These are phyloP conservation scores for Favolaschia claudopus DNA, from an alignment of 768 basidiomycete genomes.

Conservation along the genomic window DNA sequence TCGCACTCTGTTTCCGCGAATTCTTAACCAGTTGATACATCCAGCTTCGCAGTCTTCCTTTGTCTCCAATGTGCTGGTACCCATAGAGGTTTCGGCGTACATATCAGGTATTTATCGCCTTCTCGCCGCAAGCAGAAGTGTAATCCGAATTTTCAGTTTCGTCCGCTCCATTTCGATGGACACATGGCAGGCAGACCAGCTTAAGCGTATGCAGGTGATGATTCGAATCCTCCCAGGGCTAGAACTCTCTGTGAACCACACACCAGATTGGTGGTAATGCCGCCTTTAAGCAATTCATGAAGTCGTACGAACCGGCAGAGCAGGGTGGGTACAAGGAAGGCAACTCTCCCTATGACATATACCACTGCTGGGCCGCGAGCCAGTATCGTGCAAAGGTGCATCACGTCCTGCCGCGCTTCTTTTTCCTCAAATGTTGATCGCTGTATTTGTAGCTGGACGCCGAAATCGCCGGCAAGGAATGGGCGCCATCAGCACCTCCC, in stretches of 20 bases:
- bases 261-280: slow-evolving; percentile 86
- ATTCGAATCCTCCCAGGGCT: slow-evolving; percentile 1
- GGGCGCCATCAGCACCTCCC: slow-evolving; percentile 81
- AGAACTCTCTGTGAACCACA: slow-evolving; percentile 15
- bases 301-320: slow-evolving; percentile 68
- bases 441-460: slow-evolving; percentile 71
- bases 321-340: slow-evolving; percentile 74
- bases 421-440: slow-evolving; percentile 14
- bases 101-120: slow-evolving; percentile 68
- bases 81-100: slow-evolving; percentile 93
- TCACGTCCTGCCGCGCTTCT: not conserved
- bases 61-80: slow-evolving; percentile 89
- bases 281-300: slow-evolving; percentile 81
- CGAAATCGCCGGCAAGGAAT: slow-evolving; percentile 73
- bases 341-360: slow-evolving; percentile 75
- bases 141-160: slow-evolving; percentile 64
- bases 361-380: slow-evolving; percentile 92
- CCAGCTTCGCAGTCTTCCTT: slow-evolving; percentile 85
- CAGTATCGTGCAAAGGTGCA: slow-evolving; percentile 94
- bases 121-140: slow-evolving; percentile 24
- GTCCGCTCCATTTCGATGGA: slow-evolving; percentile 97
- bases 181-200: slow-evolving; percentile 91
- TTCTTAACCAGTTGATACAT: slow-evolving; percentile 16
- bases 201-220: slow-evolving; percentile 86
- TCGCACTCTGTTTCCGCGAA: slow-evolving; percentile 12